Evolutionary conservation across 495 filamentous ascomycete species (phyloP).

Genomic region (Bathelium albidoporum): DNA sequence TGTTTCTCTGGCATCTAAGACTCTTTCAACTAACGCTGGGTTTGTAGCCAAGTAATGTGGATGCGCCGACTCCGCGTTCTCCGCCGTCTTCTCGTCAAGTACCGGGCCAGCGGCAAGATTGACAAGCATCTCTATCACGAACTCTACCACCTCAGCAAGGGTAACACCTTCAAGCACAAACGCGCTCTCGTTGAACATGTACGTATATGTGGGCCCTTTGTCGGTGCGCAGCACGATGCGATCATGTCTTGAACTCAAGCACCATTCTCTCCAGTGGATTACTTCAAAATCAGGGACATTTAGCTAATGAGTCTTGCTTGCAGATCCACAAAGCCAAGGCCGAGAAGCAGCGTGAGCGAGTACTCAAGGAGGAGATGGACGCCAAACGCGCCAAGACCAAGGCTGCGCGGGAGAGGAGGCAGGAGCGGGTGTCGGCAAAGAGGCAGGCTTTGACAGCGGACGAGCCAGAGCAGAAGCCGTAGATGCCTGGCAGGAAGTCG

Average conservation of each 20-base stretch:
- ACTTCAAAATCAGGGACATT: not conserved
- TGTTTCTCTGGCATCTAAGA: not conserved
- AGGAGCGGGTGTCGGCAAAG: conserved; percentile 82
- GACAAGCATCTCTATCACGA: conserved; percentile 99
- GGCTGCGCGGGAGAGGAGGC: conserved; percentile 94
- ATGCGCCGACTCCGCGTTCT: conserved; percentile 99
- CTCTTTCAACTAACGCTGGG: not conserved
- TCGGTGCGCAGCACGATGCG: conserved; percentile 16
- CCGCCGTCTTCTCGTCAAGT: conserved; percentile 97
- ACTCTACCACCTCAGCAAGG: conserved; percentile 99
- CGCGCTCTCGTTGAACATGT: conserved; percentile 98
- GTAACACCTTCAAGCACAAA: conserved; percentile 99
- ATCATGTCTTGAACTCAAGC: conserved; percentile 18
- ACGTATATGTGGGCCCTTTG: conserved; percentile 39
- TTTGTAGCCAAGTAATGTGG: conserved; percentile 82
- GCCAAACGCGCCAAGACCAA: conserved; percentile 99
- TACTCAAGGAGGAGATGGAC: conserved; percentile 98
- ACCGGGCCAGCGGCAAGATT: conserved; percentile 98
- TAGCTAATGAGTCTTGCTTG: not conserved
- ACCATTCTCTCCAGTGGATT: no score
- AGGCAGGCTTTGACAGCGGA: conserved; percentile 69
- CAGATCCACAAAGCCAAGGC: conserved; percentile 99
- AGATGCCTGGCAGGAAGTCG: not conserved
- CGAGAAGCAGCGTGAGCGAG: conserved; percentile 88
- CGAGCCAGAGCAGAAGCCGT: conserved; percentile 46